Evolutionary conservation across 2,329 filamentous ascomycete genomes (phyloP).

Genomic region (Chrysoporthe austroafricana): DNA sequence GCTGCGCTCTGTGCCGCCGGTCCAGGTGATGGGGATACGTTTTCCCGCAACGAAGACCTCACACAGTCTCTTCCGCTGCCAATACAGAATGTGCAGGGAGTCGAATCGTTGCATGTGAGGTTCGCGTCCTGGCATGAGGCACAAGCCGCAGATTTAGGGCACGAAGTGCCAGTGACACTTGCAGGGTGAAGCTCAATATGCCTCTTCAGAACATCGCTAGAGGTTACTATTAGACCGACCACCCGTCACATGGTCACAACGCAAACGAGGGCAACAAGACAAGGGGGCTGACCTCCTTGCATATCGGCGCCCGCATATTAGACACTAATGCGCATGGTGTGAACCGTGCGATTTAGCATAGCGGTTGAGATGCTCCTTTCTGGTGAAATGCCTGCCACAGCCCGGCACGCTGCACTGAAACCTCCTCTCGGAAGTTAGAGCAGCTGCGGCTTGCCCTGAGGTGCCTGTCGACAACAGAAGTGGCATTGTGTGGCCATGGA

Average conservation of each 20-base stretch:
- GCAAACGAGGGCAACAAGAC: not conserved
- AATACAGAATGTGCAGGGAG: not conserved
- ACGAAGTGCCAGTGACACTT: not conserved
- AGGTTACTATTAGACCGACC: not conserved
- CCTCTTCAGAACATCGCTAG: not conserved
- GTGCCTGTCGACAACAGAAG: not conserved
- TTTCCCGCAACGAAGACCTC: not conserved
- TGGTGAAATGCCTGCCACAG: not conserved
- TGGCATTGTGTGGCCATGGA: not conserved
- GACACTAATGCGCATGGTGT: not conserved
- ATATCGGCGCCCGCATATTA: not conserved
- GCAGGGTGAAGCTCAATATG: not conserved
- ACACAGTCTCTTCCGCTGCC: not conserved
- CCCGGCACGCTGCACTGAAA: not conserved
- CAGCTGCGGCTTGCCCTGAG: not conserved
- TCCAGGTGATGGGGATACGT: not conserved
- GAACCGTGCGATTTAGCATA: not conserved
- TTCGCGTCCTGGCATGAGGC: not conserved
- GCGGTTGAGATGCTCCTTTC: constrained; percentile 3
- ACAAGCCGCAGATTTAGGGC: not conserved
- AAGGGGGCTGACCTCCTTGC: not conserved
- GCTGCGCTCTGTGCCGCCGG: not conserved
- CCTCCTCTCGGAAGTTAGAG: not conserved
- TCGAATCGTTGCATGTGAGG: not conserved
- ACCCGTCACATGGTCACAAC: not conserved